Percentiles rank a stretch among this genome's conserved stretches.
These are phyloP conservation scores for Anthracocystis panici-leucophaei DNA, from an alignment of 1,284 basidiomycete species.

Conservation along the genomic window DNA sequence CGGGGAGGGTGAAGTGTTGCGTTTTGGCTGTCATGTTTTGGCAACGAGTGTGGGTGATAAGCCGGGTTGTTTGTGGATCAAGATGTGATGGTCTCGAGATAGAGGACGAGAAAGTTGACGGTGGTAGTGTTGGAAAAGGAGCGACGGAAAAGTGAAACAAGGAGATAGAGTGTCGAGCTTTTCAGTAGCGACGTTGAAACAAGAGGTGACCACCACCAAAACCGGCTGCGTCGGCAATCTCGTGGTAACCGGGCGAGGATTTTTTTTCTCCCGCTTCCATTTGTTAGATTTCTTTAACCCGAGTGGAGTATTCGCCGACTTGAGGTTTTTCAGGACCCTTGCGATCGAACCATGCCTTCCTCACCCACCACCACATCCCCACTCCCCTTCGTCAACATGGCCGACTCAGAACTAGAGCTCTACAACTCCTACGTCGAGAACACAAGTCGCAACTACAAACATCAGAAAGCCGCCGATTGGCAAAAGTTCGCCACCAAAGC, in stretches of 20 bases:
- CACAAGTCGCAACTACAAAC: conserved; percentile 90
- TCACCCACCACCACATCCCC: background rate
- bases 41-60: background rate
- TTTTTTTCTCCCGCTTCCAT: background rate
- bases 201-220: background rate
- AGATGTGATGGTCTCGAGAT: background rate
- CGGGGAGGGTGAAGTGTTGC: conserved; percentile 19
- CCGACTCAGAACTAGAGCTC: conserved; percentile 32
- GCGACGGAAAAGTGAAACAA: no score
- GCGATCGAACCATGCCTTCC: background rate
- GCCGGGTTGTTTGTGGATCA: background rate
- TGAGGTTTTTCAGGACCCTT: no score
- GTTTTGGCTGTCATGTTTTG: conserved; percentile 10
- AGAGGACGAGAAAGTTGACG: background rate
- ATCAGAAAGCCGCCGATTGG: conserved; percentile 90
- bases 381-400: background rate
- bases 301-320: background rate
- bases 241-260: conserved; percentile 5
- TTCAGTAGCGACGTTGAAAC: background rate
- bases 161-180: background rate
- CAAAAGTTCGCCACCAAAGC: conserved; percentile 89
- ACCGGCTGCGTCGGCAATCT: background rate
- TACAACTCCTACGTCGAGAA: conserved; percentile 78
- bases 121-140: no score
- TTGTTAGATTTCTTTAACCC: background rate